A percentile compares a stretch with the other conserved stretches of the same genome.
Evolutionary conservation across 768 basidiomycete genomes (phyloP).

Genomic region (Pholiota microspora): DNA sequence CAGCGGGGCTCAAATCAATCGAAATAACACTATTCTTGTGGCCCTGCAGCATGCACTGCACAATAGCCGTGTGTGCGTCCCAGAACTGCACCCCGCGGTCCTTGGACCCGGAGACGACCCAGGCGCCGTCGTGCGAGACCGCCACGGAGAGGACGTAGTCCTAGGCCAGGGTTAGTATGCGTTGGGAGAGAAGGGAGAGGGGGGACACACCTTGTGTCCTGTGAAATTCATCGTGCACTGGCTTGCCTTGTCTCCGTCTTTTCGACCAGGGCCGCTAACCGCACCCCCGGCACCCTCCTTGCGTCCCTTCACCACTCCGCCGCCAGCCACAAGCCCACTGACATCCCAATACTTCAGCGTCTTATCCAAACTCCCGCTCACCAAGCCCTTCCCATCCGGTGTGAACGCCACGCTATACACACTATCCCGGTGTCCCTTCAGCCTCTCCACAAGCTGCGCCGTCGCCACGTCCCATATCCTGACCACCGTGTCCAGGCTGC

Average conservation of each 20-base stretch:
- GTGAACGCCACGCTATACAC: slow-evolving; percentile 92
- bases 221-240: slow-evolving; percentile 80
- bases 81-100: slow-evolving; percentile 96
- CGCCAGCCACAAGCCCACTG: slow-evolving; percentile 47
- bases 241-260: slow-evolving; percentile 54
- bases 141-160: slow-evolving; percentile 57
- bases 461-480: slow-evolving; percentile 77
- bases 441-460: slow-evolving; percentile 29
- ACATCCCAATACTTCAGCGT: slow-evolving; percentile 89
- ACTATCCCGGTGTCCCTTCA: slow-evolving; percentile 29
- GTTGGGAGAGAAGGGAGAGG: not conserved
- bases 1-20: slow-evolving; percentile 46
- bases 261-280: slow-evolving; percentile 10
- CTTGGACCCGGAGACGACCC: slow-evolving; percentile 94
- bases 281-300: slow-evolving; percentile 37
- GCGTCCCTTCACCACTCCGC: slow-evolving; percentile 35
- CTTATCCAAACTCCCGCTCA: slow-evolving; percentile 90
- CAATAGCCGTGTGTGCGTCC: slow-evolving; percentile 71
- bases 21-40: slow-evolving; percentile 59
- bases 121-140: slow-evolving; percentile 87
- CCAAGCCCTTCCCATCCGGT: slow-evolving; percentile 86
- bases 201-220: slow-evolving; percentile 78
- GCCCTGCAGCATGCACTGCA: slow-evolving; percentile 91
- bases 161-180: slow-evolving; percentile 25
- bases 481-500: slow-evolving; percentile 73